Conservation (phyloP, 345 rosid genomes). For the Salix exigua region DNA sequence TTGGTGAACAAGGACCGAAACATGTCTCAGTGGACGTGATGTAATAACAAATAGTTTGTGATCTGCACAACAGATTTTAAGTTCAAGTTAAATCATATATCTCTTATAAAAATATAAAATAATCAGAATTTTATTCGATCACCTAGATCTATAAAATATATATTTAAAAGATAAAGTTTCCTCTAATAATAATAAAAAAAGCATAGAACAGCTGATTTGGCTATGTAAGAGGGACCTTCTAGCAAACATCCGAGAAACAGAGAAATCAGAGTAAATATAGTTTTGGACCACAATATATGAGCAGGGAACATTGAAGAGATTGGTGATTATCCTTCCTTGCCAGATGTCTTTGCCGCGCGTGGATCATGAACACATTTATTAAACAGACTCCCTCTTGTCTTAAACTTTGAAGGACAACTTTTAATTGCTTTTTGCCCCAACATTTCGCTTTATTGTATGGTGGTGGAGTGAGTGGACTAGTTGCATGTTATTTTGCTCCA, state of each 20-base stretch:
- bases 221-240: background rate
- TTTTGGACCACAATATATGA: background rate
- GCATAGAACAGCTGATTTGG: too few species aligned
- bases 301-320: too few species aligned
- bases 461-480: background rate
- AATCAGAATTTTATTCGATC: accelerated
- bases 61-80: accelerated
- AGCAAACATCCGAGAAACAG: slow-evolving; percentile 6
- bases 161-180: accelerated
- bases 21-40: too few species aligned
- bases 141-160: accelerated
- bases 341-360: too few species aligned
- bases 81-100: accelerated
- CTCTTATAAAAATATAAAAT: accelerated
- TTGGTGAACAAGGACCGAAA: too few species aligned
- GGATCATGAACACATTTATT: too few species aligned
- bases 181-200: too few species aligned
- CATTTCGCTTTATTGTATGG: background rate
- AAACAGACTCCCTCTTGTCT: too few species aligned
- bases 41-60: too few species aligned
- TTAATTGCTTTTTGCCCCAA: background rate
- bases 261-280: background rate
- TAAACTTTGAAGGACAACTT: too few species aligned
- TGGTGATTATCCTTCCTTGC: too few species aligned
- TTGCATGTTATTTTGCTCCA: background rate